phyloP scores from a whole-genome alignment of 2,329 filamentous ascomycete species.

The Aspergillus unguis region DNA sequence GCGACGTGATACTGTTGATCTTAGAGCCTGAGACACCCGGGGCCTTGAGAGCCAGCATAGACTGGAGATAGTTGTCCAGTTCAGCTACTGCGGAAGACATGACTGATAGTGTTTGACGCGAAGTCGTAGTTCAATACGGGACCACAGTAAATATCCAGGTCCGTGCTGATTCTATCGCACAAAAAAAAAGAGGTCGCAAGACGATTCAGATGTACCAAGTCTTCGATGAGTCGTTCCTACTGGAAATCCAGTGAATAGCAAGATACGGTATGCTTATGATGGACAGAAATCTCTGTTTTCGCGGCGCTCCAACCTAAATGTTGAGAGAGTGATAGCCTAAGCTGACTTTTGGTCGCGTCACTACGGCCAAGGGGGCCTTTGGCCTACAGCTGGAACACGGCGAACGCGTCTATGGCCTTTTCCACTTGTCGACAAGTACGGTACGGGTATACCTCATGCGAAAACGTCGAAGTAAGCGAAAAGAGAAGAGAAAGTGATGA shows the following conservation, averaged over 20 bases:
- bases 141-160: slow-evolving; percentile 11
- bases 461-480: slow-evolving; percentile 17
- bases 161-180: slow-evolving; percentile 19
- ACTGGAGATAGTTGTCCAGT: slow-evolving; percentile 83
- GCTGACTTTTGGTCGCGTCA: slow-evolving; percentile 33
- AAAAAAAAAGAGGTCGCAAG: slow-evolving; percentile 9
- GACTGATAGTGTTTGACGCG: slow-evolving; percentile 27
- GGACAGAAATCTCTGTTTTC: slow-evolving; percentile 11
- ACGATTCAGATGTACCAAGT: slow-evolving; percentile 14
- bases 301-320: slow-evolving; percentile 15
- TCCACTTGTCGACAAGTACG: slow-evolving; percentile 34
- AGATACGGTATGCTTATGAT: slow-evolving; percentile 18
- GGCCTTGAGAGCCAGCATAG: slow-evolving; percentile 85
- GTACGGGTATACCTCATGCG: slow-evolving; percentile 36
- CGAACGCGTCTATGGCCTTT: slow-evolving; percentile 28
- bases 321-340: slow-evolving; percentile 23
- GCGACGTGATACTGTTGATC: slow-evolving; percentile 78
- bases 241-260: slow-evolving; percentile 23
- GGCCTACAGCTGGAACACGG: slow-evolving; percentile 41
- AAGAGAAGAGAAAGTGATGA: slow-evolving; percentile 9
- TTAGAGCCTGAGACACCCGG: slow-evolving; percentile 92
- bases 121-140: slow-evolving; percentile 13
- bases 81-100: slow-evolving; percentile 87
- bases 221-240: slow-evolving; percentile 24
- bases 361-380: slow-evolving; percentile 36